Base-by-base conservation (phyloP, 768 basidiomycete species). In the Nidularia sp. region DNA sequence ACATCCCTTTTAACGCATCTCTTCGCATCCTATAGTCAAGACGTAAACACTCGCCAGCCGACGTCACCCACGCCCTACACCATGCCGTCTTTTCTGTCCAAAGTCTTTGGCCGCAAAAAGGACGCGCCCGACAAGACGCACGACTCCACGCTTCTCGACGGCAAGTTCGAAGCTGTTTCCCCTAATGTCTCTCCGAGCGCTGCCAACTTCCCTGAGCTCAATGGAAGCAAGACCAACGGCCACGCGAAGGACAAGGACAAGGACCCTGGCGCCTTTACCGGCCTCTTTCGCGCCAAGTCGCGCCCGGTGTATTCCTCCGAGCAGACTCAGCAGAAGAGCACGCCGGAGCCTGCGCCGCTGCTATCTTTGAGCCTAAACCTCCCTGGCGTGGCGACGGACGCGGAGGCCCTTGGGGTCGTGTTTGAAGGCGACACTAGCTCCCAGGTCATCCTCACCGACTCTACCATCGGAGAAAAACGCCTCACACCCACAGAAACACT, bases 51-150 rank as follows among this genome's bases (percentile, higher is more conserved):
- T 29, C 25, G 25, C 25, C 25, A 29, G 25, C 25, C 39, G 39
- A 41, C 39, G 15, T 18, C 39, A 18, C 15, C 10, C 39, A 41
- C 39, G 25, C 12, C 15, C 10, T 10, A 69, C 70, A 64, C 66
- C 64, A 79, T 79, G 78, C 75, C 85, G 67, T 84, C 85, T 55
- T 88, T 90, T 74, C 68, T 90, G 62, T 81, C 84, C 67, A 90
- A 86, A 64, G 84, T 90, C 59, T 85, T 89, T 60, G 83, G 83
- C 70, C 81, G 87, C 69, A 88, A 81, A 71, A 86, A 79, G 69
- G 69, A 75, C 31, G 84, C 79, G 54, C 77, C 76, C 44, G 66
- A 65, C n/a, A 68, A 70, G 36, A 61, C 62, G 32, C 71, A 73
- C 8, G 72, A 74, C 49, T 62, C 67, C 18, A 73, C 80, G 10